A percentile compares a stretch with the other conserved stretches of the same genome.
These are phyloP conservation scores for Suhomyces taliae DNA, from an alignment of 1,139 yeast genomes.

Conservation along the genomic window DNA sequence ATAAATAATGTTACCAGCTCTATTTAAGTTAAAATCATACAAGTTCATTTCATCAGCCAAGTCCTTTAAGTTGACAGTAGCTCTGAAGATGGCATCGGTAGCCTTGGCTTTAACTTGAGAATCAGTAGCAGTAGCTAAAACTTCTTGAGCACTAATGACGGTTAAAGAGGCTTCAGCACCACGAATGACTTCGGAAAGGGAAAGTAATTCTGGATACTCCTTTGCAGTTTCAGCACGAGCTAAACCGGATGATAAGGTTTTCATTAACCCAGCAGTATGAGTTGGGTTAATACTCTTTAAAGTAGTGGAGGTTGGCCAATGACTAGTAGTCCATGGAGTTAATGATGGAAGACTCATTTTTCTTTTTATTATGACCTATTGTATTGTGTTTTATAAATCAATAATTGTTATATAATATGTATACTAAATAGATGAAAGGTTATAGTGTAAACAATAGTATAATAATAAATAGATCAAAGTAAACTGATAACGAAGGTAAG, in stretches of 20 bases:
- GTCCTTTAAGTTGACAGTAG: slow-evolving; percentile 33
- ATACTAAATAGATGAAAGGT: no score
- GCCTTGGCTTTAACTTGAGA: slow-evolving; percentile 27
- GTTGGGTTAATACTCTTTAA: slow-evolving; percentile 22
- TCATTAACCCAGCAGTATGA: slow-evolving; percentile 19
- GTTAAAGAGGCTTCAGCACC: slow-evolving; percentile 43
- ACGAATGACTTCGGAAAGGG: slow-evolving; percentile 26
- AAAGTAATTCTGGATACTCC: slow-evolving; percentile 10
- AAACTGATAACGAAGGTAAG: neutral
- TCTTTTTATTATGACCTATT: neutral
- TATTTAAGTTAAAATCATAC: slow-evolving; percentile 23
- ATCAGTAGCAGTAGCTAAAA: slow-evolving; percentile 42
- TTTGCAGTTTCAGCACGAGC: slow-evolving; percentile 12
- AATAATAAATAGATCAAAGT: neutral
- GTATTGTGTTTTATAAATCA: neutral
- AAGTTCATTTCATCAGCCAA: slow-evolving; percentile 29
- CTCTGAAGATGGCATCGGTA: slow-evolving; percentile 30
- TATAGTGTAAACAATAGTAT: no score
- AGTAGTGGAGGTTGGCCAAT: slow-evolving; percentile 23
- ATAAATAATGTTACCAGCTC: slow-evolving; percentile 34
- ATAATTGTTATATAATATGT: no score
- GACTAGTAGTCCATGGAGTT: slow-evolving; percentile 24
- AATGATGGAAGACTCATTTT: slow-evolving; percentile 3
- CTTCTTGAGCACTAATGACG: slow-evolving; percentile 33
- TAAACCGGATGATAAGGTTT: slow-evolving; percentile 19